Evolutionary conservation across 805 yeast genomes (phyloP).

Genomic region (Cyberlindnera nakhonratchasimensis): DNA sequence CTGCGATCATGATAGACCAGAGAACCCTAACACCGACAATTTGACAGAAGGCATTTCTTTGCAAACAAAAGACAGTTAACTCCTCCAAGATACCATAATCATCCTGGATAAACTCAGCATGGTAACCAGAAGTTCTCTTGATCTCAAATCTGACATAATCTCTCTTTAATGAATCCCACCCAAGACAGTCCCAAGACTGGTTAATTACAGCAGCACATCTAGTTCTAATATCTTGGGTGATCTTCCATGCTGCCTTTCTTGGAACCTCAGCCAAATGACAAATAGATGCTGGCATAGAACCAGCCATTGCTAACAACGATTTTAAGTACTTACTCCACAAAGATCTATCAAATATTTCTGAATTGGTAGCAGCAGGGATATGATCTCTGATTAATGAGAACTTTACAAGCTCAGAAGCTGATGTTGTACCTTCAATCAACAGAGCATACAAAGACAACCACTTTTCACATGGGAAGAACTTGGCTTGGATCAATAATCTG

Average conservation of each 20-base stretch:
- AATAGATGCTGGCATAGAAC: slow-evolving; percentile 63
- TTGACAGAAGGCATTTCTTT: slow-evolving; percentile 58
- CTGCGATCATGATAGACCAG: slow-evolving; percentile 71
- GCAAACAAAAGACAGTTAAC: slow-evolving; percentile 64
- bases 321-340: slow-evolving; percentile 69
- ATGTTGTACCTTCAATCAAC: slow-evolving; percentile 52
- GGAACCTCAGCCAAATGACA: slow-evolving; percentile 73
- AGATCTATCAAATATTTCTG: slow-evolving; percentile 52
- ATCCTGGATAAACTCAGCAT: slow-evolving; percentile 55
- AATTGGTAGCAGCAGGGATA: slow-evolving; percentile 46
- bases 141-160: slow-evolving; percentile 58
- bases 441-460: slow-evolving; percentile 71
- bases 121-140: slow-evolving; percentile 64
- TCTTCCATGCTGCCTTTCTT: slow-evolving; percentile 60
- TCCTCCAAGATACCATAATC: slow-evolving; percentile 62
- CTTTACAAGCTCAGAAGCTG: slow-evolving; percentile 49
- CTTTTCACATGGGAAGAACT: slow-evolving; percentile 60
- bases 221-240: slow-evolving; percentile 61
- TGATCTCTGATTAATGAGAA: slow-evolving; percentile 47
- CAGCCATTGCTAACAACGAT: slow-evolving; percentile 53
- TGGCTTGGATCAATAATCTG: slow-evolving; percentile 48
- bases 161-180: slow-evolving; percentile 55
- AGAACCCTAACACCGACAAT: slow-evolving; percentile 59
- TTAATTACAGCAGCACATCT: slow-evolving; percentile 53
- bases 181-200: slow-evolving; percentile 72